Conservation (phyloP, 164 flowering plant genomes). For the Hamamelis virginiana region DNA sequence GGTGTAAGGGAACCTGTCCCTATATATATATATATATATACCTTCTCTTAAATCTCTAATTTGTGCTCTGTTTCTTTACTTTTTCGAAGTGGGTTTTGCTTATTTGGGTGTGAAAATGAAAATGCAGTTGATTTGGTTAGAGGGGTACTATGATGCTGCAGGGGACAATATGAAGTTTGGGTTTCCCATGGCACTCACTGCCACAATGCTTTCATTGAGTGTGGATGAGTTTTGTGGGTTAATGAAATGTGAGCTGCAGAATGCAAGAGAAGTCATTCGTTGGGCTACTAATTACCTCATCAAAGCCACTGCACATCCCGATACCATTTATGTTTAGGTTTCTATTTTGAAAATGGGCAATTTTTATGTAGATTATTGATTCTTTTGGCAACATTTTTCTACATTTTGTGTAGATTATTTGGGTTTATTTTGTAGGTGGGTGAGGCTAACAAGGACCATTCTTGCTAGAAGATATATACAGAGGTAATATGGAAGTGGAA, state of each 20-base stretch:
- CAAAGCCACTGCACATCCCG: conserved; percentile 84
- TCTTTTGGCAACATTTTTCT: neutral
- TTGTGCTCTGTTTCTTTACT: neutral
- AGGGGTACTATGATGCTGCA: conserved; percentile 93
- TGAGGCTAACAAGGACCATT: conserved; percentile 78
- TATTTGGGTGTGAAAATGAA: conserved; percentile 15
- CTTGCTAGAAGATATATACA: conserved; percentile 97
- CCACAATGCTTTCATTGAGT: conserved; percentile 96
- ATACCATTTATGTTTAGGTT: conserved; percentile 68
- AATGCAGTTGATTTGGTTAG: conserved; percentile 96
- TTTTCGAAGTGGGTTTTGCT: conserved; percentile 15
- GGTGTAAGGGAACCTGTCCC: too few relatives aligned
- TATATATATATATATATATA: conserved; percentile 34
- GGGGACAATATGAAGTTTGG: conserved; percentile 99
- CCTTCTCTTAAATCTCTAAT: neutral
- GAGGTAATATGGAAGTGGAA: too few relatives aligned
- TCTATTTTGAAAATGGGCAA: neutral
- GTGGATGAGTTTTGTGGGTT: conserved; percentile 90
- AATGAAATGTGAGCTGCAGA: conserved; percentile 72
- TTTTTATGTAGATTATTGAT: neutral
- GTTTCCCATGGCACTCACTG: conserved; percentile 94
- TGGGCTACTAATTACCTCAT: conserved; percentile 94
- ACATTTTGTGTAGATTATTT: neutral
- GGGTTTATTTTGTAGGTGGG: conserved; percentile 55
- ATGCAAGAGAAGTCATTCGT: conserved; percentile 69